Evolutionary conservation across 768 basidiomycete species (phyloP).

Genomic region (Boletus reticuloceps): DNA sequence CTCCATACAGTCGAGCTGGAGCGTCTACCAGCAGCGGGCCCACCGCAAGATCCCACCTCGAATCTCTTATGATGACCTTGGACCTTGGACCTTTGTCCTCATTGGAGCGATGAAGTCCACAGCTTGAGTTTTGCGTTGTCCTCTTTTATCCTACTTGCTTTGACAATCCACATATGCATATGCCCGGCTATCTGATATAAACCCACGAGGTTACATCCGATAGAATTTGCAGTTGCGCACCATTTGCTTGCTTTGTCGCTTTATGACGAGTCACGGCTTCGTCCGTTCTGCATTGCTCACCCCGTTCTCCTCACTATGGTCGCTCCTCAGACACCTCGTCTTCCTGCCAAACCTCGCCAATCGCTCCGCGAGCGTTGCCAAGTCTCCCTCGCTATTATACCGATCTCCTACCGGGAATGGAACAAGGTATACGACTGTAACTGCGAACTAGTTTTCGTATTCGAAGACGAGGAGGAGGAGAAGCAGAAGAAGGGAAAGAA

Average conservation of each 20-base stretch:
- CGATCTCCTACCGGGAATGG: constrained; percentile 7
- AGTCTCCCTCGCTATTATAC: constrained; percentile 3
- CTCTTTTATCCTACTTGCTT: not conserved
- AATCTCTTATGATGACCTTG: too few species aligned
- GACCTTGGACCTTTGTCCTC: too few species aligned
- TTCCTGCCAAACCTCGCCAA: not conserved
- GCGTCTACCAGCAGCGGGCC: too few species aligned
- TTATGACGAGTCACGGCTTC: not conserved
- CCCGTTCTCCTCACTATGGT: not conserved
- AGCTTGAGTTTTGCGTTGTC: too few species aligned
- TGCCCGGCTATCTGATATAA: not conserved
- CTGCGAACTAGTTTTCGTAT: not conserved
- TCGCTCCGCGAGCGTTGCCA: constrained; percentile 11
- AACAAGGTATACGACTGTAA: not conserved
- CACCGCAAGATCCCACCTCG: too few species aligned
- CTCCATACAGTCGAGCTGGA: too few species aligned
- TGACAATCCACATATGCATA: not conserved
- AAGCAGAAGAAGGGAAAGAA: not conserved
- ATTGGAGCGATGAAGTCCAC: too few species aligned
- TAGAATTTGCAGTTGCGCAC: not conserved
- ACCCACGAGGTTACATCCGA: not conserved
- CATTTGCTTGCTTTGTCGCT: not conserved
- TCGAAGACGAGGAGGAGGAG: not conserved
- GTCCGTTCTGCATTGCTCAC: not conserved
- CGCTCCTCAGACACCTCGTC: not conserved